Evolutionary conservation across 1,284 basidiomycete species (phyloP).

Genomic region (Ganoderma lingzhi): DNA sequence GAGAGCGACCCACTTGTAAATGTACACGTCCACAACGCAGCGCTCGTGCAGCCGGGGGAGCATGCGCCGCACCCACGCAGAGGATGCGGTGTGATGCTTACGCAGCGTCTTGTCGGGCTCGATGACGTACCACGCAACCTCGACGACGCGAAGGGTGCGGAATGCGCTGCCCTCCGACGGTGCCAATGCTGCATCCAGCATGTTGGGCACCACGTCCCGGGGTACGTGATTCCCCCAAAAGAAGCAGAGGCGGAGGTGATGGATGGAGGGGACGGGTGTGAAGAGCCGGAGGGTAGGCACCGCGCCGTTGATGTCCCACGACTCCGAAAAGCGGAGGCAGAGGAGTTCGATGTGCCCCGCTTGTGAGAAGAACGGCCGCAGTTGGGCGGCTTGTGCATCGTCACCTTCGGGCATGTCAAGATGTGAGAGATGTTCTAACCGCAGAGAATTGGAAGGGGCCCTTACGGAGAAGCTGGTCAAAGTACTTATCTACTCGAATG

Average conservation of each 20-base stretch:
- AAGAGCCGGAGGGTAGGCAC: background rate
- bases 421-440: background rate
- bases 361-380: background rate
- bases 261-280: background rate
- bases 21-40: background rate
- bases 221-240: background rate
- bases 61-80: background rate
- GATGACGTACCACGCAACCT: background rate
- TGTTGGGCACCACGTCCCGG: too few species aligned
- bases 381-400: too few species aligned
- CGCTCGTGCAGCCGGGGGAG: background rate
- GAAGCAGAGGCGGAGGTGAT: background rate
- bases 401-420: background rate
- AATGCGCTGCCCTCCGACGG: background rate
- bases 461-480: background rate
- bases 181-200: too few species aligned
- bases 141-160: background rate
- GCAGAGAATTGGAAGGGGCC: background rate
- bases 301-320: background rate
- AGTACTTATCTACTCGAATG: background rate
- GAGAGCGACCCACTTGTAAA: background rate
- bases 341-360: background rate
- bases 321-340: background rate
- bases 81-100: background rate
- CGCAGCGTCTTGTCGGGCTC: background rate